Conservation (phyloP, 2,329 filamentous ascomycete species). For the Alternaria incomplexa region DNA sequence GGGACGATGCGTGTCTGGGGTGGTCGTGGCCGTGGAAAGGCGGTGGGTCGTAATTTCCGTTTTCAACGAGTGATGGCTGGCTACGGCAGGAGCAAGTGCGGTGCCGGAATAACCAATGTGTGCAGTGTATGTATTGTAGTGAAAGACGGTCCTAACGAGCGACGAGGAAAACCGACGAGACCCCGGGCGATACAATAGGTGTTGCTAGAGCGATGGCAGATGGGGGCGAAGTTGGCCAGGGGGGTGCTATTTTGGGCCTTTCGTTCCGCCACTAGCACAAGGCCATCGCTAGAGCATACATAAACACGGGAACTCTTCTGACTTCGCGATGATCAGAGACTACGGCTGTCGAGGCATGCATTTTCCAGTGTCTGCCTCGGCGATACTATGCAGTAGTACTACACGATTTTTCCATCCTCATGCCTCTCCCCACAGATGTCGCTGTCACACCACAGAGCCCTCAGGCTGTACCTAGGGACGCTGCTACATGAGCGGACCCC, state of each 20-base stretch:
- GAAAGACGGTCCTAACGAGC: slow-evolving; percentile 25
- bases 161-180: slow-evolving; percentile 17
- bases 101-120: slow-evolving; percentile 4
- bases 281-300: slow-evolving; percentile 12
- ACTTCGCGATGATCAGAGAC: background rate
- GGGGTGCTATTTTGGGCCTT: slow-evolving; percentile 21
- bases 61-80: slow-evolving; percentile 38
- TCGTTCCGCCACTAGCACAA: slow-evolving; percentile 5
- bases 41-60: slow-evolving; percentile 10
- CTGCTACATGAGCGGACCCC: background rate
- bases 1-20: slow-evolving; percentile 1
- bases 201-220: slow-evolving; percentile 27
- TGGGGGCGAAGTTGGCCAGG: slow-evolving; percentile 12
- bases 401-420: background rate
- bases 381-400: background rate
- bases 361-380: background rate
- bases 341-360: background rate
- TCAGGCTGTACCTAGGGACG: background rate
- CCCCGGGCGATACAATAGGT: slow-evolving; percentile 12
- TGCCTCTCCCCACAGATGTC: background rate
- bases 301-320: background rate
- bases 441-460: background rate
- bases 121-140: slow-evolving; percentile 2
- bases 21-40: background rate
- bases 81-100: slow-evolving; percentile 20